Conservation (phyloP, 345 rosid genomes). For the Orychophragmus violaceus region DNA sequence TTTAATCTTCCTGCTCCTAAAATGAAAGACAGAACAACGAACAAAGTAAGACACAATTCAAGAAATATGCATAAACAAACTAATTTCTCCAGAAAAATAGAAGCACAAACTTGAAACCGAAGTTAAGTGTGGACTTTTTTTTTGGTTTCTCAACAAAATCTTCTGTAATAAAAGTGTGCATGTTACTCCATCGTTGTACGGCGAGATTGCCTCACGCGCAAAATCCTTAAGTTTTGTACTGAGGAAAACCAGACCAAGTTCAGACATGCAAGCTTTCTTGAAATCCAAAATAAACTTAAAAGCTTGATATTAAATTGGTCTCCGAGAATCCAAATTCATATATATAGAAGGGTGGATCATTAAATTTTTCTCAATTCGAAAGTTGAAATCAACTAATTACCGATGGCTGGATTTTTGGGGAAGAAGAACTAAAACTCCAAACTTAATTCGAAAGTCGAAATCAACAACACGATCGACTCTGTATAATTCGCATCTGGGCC, state of each 20-base stretch:
- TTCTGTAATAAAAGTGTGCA: background rate
- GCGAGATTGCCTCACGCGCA: conserved; percentile 25
- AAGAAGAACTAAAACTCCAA: too few relatives aligned
- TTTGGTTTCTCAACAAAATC: background rate
- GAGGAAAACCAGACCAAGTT: conserved; percentile 22
- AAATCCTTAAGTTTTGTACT: conserved; percentile 8
- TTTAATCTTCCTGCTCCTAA: too few relatives aligned
- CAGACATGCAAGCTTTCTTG: conserved; percentile 6
- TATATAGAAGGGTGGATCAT: background rate
- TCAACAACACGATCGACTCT: conserved; percentile 59
- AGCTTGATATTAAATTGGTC: background rate
- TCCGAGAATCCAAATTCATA: background rate
- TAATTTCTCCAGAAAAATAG: background rate
- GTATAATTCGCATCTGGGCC: conserved; percentile 62
- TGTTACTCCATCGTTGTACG: conserved; percentile 15
- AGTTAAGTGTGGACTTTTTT: conserved; percentile 1
- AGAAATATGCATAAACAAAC: conserved; percentile 20
- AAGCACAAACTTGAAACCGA: conserved; percentile 18
- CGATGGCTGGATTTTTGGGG: conserved; percentile 34
- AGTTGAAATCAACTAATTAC: background rate
- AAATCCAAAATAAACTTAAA: background rate
- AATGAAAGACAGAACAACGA: too few relatives aligned
- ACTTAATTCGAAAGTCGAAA: background rate
- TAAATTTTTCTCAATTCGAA: background rate
- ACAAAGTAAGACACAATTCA: too few relatives aligned